These are phyloP conservation scores for Vigna hirtella DNA, from an alignment of 306 rosid genomes.

Conservation along the genomic window DNA sequence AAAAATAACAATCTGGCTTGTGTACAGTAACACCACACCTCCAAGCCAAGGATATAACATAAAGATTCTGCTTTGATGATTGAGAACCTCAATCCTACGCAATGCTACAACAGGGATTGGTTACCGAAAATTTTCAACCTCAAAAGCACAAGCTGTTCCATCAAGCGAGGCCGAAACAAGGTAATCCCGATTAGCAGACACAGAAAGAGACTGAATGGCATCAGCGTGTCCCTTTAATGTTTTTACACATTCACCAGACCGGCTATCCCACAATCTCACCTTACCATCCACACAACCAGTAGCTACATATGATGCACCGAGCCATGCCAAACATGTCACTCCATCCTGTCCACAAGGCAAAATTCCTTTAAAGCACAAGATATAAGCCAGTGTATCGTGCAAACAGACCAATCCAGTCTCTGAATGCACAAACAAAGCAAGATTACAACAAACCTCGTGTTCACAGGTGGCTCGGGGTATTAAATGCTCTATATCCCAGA, in stretches of 20 bases:
- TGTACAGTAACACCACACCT: background rate
- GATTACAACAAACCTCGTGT: conserved; percentile 74
- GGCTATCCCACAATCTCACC: conserved; percentile 83
- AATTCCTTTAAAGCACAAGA: conserved; percentile 25
- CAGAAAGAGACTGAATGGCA: conserved; percentile 69
- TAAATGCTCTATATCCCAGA: conserved; percentile 87
- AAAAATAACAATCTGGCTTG: background rate
- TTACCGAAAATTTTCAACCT: conserved; percentile 59
- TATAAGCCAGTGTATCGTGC: background rate
- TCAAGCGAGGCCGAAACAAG: conserved; percentile 83
- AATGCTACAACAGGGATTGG: conserved; percentile 21
- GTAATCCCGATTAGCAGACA: conserved; percentile 68
- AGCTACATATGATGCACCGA: conserved; percentile 67
- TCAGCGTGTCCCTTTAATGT: conserved; percentile 72
- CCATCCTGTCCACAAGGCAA: conserved; percentile 64
- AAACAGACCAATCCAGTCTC: conserved; percentile 5
- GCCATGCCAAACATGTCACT: conserved; percentile 84
- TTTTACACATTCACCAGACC: conserved; percentile 77
- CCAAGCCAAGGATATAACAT: background rate
- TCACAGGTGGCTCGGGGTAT: conserved; percentile 67
- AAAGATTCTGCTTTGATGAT: background rate
- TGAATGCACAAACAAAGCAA: conserved; percentile 34
- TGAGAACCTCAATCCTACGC: background rate
- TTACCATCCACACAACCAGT: conserved; percentile 83
- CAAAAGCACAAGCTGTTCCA: conserved; percentile 84